Evolutionary conservation across 768 basidiomycete genomes (phyloP).

Genomic region (Phylloporus sp.): DNA sequence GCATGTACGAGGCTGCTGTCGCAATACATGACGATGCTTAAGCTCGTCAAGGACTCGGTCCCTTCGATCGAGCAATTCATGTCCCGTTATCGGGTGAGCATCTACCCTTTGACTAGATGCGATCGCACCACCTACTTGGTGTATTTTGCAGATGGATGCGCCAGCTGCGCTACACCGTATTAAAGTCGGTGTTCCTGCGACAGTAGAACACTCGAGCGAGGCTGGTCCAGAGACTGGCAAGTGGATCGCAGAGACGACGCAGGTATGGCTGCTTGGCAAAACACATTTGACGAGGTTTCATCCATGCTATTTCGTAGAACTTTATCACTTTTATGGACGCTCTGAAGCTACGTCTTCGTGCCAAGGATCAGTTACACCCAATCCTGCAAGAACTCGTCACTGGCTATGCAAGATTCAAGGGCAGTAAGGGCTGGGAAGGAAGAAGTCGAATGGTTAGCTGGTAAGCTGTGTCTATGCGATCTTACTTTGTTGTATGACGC

Average conservation of each 20-base stretch:
- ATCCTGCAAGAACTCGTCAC: constrained; percentile 94
- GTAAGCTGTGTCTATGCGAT: constrained; percentile 40
- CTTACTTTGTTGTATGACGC: neutral
- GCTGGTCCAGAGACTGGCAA: constrained; percentile 91
- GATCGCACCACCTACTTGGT: neutral
- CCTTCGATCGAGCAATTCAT: constrained; percentile 88
- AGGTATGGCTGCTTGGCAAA: constrained; percentile 44
- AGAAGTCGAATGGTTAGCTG: constrained; percentile 86
- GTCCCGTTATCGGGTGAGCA: constrained; percentile 73
- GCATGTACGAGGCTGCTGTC: constrained; percentile 92
- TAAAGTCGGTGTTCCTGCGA: constrained; percentile 92
- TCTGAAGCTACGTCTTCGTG: constrained; percentile 85
- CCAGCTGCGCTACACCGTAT: constrained; percentile 90
- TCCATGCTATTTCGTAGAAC: constrained; percentile 46
- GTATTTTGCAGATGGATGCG: constrained; percentile 76
- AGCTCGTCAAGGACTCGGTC: constrained; percentile 88
- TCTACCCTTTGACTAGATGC: neutral
- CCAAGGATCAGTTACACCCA: constrained; percentile 95
- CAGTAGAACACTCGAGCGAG: constrained; percentile 92
- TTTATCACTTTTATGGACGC: constrained; percentile 99
- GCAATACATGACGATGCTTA: constrained; percentile 96
- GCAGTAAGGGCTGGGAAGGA: constrained; percentile 95
- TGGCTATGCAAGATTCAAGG: constrained; percentile 91
- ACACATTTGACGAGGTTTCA: neutral
- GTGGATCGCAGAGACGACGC: constrained; percentile 97